Conservation (phyloP, 805 yeast genomes). For the Maudiozyma bulderi region DNA sequence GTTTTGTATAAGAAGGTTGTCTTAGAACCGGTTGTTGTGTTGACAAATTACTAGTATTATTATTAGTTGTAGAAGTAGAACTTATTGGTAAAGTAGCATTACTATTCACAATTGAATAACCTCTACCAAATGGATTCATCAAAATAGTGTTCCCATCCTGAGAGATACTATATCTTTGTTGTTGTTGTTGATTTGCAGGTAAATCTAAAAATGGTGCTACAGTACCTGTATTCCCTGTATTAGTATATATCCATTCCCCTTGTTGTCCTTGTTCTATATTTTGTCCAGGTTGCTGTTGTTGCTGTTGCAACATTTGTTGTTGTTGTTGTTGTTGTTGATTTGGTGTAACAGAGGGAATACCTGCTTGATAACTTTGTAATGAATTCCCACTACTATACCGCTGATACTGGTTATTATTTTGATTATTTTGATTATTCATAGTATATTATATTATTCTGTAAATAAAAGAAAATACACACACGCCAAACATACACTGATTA, state of each 20-base stretch:
- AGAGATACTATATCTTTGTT: neutral
- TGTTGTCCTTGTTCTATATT: neutral
- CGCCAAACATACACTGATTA: too few species aligned
- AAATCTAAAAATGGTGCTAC: neutral
- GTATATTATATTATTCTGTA: neutral
- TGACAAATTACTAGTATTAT: neutral
- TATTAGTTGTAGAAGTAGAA: neutral
- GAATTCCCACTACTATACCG: neutral
- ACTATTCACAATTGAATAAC: conserved; percentile 24
- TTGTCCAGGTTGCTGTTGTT: neutral
- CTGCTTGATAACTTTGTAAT: neutral
- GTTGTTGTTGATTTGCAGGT: neutral
- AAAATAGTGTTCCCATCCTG: neutral
- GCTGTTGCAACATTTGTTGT: neutral
- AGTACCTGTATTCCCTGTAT: neutral
- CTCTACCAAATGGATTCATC: conserved; percentile 19
- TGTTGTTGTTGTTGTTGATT: neutral
- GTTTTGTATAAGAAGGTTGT: conserved; percentile 2
- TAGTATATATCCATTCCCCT: neutral
- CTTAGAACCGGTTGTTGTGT: neutral
- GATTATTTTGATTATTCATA: neutral
- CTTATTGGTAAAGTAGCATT: neutral
- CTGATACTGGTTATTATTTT: neutral
- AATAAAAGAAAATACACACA: too few species aligned
- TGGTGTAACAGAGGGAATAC: neutral